phyloP scores from a whole-genome alignment of 805 yeast species.

The Yarrowia sp. region DNA sequence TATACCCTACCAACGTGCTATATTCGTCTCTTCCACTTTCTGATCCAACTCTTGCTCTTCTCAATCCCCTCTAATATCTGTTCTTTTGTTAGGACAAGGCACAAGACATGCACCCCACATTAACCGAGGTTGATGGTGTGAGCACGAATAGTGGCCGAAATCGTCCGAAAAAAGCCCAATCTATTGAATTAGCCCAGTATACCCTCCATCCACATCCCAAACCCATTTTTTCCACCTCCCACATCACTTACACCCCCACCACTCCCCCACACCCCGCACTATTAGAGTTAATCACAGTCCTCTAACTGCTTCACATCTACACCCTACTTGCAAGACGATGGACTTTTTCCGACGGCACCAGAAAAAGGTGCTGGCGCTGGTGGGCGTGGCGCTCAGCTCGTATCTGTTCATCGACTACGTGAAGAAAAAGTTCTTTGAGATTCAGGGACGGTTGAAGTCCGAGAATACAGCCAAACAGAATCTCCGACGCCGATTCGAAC shows the following conservation, averaged over 20 bases:
- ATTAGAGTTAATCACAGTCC: constrained; percentile 32
- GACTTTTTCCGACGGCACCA: constrained; percentile 56
- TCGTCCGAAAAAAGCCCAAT: neutral
- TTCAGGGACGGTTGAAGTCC: constrained; percentile 60
- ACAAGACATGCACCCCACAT: constrained; percentile 30
- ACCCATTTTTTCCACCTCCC: neutral
- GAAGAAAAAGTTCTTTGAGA: constrained; percentile 55
- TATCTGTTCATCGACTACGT: constrained; percentile 57
- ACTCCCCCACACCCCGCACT: constrained; percentile 30
- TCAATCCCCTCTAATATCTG: no score
- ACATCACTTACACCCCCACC: neutral
- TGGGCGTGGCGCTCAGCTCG: constrained; percentile 56
- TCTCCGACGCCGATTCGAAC: constrained; percentile 82
- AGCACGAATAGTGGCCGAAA: neutral
- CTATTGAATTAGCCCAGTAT: no score
- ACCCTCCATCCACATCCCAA: no score
- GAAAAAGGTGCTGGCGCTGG: constrained; percentile 54
- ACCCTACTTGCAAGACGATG: constrained; percentile 39
- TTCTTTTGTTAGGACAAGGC: neutral
- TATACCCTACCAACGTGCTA: no score
- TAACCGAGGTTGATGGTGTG: constrained; percentile 8
- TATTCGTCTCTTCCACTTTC: no score
- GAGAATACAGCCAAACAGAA: constrained; percentile 69
- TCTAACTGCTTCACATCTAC: constrained; percentile 1
- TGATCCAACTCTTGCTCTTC: no score